Evolutionary conservation across 306 rosid species (phyloP), one percentile per base, ranked within the genome.

Genomic region (Cucumis cinereus): DNA sequence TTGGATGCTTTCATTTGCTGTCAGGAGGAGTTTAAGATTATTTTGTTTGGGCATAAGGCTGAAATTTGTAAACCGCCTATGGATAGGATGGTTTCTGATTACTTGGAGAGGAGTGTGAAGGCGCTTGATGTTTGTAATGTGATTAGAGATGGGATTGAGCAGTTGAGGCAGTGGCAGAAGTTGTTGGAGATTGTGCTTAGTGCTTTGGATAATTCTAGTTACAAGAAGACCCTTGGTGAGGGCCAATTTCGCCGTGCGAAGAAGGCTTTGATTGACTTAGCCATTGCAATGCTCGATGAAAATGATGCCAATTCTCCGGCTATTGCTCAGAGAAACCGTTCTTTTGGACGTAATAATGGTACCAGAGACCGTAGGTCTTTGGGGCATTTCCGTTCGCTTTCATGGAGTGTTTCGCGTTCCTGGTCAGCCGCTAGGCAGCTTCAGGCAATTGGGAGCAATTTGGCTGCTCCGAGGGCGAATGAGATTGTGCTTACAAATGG

Each of bases 381-480:
- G 4, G 89, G 89, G 63, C 98, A 94, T 87, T 87, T 92, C 59
- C 91, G 98, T n/a, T 94, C 98, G 20, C 96, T 82, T 74, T 94
- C 98, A 0, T 94, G 98, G 97, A 91, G 95, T n/a, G 89, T 89
- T 22, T 94, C 98, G 1, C 84, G 89, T 1, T 79, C 97, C 49
- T 94, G 97, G 98, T 94, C 98, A 10, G 98, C 98, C 58, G 84
- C 93, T 53, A 90, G 89, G 87, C 97, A 92, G 83, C 89, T 92
- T 54, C 96, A 92, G 69, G 90, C 91, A 52, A 91, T 94, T 71
- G 92, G 93, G 35, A 85, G 20, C 81, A 90, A 87, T 88, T 81
- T 94, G 81, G 81, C 74, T 75, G 83, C 91, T 1, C 98, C 98
- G 19, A 90, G 95, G 58, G 92, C 87, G 3, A 85, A 82, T 52